Evolutionary conservation across 371 early-diverging fungal genomes (phyloP), one percentile per base, ranked within the genome.

Genomic region (Rhizopus arrhizus): DNA sequence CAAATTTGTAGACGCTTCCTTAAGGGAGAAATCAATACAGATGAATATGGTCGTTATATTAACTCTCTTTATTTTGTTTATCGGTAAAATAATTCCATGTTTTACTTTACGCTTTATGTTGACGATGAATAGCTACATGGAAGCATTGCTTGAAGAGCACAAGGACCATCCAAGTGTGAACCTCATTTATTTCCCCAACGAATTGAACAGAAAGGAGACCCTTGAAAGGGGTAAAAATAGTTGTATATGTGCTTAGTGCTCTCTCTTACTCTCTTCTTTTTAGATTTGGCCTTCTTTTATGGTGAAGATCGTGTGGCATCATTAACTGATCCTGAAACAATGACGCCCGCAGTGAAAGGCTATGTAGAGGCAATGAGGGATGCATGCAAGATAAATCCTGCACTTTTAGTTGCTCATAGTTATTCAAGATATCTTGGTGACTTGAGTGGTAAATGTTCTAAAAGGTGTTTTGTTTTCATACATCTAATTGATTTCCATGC

Each of bases 401-500:
- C 79, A 32, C 68, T 84, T 6, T 56, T 87, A 42, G 72, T 85
- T 28, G 85, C 87, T 40, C 84, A 85, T 57, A 72, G 82, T 51
- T 87, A 87, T 51, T 72, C 83, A 28, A 83, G 87, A 31, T 87
- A 87, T 63, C 62, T 87, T 2, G 87, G 87, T 52, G 87, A 87
- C 59, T 69, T 87, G 50, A 81, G 83, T 13, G 80, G 75, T 70
- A 62, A 48, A 80, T 42, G 82, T 81, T 40, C 81, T 82, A 53
- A 75, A 82, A 5, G 45, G 12, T 31, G 16, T 12, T 54, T 49
- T 38, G n/a, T 36, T 16, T 32, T 42, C 11, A 53, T 28, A 40
- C 28, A 34, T 49, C 33, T 31, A 31, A 32, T 42, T 8, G 3
- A 10, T 49, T 31, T 5, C 35, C 5, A n/a, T 15, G 8, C 8